Percentiles rank a stretch among this genome's conserved stretches.
Evolutionary conservation across 768 basidiomycete species (phyloP).

Genomic region (Pleurotus tuber-regium): DNA sequence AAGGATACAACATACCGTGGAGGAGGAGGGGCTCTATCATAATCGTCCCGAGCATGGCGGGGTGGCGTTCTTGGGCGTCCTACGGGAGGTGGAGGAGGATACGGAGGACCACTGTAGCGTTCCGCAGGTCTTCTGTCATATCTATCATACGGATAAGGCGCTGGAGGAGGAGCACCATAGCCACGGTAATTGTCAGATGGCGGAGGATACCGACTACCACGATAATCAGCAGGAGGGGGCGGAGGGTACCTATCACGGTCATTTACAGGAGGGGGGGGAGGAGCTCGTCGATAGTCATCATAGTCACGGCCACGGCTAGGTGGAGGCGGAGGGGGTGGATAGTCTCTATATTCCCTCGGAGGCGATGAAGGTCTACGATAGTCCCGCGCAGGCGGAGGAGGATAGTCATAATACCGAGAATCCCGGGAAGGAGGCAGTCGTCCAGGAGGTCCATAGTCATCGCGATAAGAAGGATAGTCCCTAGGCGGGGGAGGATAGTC

Average conservation of each 20-base stretch:
- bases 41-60: conserved; percentile 61
- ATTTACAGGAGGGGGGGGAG: conserved; percentile 35
- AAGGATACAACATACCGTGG: conserved; percentile 44
- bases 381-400: conserved; percentile 51
- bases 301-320: conserved; percentile 54
- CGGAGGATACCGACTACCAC: conserved; percentile 54
- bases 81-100: conserved; percentile 42
- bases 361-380: conserved; percentile 59
- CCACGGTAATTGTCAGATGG: conserved; percentile 53
- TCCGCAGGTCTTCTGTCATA: conserved; percentile 58
- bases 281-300: conserved; percentile 63
- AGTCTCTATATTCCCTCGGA: conserved; percentile 68
- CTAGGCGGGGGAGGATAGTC: conserved; percentile 47
- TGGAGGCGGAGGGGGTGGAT: conserved; percentile 42
- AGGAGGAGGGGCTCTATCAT: conserved; percentile 50
- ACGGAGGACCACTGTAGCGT: conserved; percentile 36
- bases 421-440: conserved; percentile 41
- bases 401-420: conserved; percentile 60
- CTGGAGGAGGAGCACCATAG: conserved; percentile 47
- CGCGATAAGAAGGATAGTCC: conserved; percentile 42
- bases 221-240: conserved; percentile 46
- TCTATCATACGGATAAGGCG: conserved; percentile 58
- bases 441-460: conserved; percentile 50
- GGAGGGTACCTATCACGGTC: conserved; percentile 56
- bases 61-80: conserved; percentile 48